Base-by-base conservation (phyloP, 352 stramenopile species). In the Phytopythium chamaehyphon region DNA sequence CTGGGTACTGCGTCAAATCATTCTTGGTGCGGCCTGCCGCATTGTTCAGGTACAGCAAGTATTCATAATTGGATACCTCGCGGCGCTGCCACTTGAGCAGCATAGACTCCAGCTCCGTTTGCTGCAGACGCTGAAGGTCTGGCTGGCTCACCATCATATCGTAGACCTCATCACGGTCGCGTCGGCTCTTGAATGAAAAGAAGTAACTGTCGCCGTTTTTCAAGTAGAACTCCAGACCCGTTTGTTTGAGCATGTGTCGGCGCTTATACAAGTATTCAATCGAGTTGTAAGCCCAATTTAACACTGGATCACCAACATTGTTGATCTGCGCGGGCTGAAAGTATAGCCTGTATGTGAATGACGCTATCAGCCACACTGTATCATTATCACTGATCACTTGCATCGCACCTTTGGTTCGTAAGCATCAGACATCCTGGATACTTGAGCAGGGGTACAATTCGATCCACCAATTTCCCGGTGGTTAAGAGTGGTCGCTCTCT, bases 1-100 rank as follows among this genome's bases (percentile, higher is more conserved):
- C 93, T 1, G 96, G 96, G 68, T 99, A 99, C 55, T 98, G 94
- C 15, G 83, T 96, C 15, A 97, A 55, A 47, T 97, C 90, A 47
- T 97, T 96, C 51, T 84, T 77, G 24, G 81, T 93, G 35, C 90
- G 73, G 1, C 86, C 88, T 1, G 87, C 83, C 33, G 85, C 65
- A 43, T 91, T 93, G 69, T 97, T 97, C 22, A 97, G 61, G 49
- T 90, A 92, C 40, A 83, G 54, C 6, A 97, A 58, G 54, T 97
- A 97, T 36, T 95, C 84, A 45, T 95, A 99, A 57, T 99, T 99
- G 7, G 89, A 97, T 23, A 99, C 83, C 37, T 91, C 78, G 2
- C 77, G 69, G 11, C 69, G 66, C 48, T 95, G 85, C 85, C 86
- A 95, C 55, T 89, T 89, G 36, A 73, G 69, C 42, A 93, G 33